Percentiles rank a stretch among this genome's conserved stretches.
These are phyloP conservation scores for Chytriomyces sp. DNA, from an alignment of 192 early-diverging fungal genomes.

Conservation along the genomic window DNA sequence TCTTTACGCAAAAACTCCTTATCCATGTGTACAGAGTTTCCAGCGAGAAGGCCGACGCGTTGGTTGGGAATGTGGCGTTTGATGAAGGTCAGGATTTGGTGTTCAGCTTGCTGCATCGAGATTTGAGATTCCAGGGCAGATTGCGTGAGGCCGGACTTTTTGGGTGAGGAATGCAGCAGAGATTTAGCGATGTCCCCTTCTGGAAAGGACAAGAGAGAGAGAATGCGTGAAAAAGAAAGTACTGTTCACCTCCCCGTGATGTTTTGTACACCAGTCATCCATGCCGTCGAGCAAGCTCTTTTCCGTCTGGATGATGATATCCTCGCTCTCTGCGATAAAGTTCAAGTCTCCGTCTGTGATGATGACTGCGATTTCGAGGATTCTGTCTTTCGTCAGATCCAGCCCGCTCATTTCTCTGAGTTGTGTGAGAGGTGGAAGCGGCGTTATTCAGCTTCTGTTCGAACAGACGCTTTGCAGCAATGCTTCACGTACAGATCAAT, in stretches of 20 bases:
- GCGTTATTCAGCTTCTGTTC: not conserved
- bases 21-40: slow-evolving; percentile 91
- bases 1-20: slow-evolving; percentile 80
- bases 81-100: slow-evolving; percentile 75
- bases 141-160: slow-evolving; percentile 78
- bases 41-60: slow-evolving; percentile 76
- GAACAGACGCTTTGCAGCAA: not conserved
- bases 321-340: slow-evolving; percentile 65
- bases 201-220: no score
- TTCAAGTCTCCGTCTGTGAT: slow-evolving; percentile 89
- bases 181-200: no score
- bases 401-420: slow-evolving; percentile 76
- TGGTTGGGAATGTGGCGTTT: slow-evolving; percentile 67
- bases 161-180: no score
- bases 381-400: slow-evolving; percentile 55
- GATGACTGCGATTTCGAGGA: slow-evolving; percentile 74
- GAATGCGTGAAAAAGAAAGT: no score
- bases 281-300: slow-evolving; percentile 81
- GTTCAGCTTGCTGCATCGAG: slow-evolving; percentile 72
- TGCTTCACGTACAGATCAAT: slow-evolving; percentile 73
- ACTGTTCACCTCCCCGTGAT: slow-evolving; percentile 72
- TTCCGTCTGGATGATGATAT: slow-evolving; percentile 40
- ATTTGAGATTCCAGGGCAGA: slow-evolving; percentile 72
- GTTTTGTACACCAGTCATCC: slow-evolving; percentile 87
- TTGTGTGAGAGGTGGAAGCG: not conserved